These are phyloP conservation scores for Aureobasidium sp. DNA, from an alignment of 2,329 filamentous ascomycete species.

Conservation along the genomic window DNA sequence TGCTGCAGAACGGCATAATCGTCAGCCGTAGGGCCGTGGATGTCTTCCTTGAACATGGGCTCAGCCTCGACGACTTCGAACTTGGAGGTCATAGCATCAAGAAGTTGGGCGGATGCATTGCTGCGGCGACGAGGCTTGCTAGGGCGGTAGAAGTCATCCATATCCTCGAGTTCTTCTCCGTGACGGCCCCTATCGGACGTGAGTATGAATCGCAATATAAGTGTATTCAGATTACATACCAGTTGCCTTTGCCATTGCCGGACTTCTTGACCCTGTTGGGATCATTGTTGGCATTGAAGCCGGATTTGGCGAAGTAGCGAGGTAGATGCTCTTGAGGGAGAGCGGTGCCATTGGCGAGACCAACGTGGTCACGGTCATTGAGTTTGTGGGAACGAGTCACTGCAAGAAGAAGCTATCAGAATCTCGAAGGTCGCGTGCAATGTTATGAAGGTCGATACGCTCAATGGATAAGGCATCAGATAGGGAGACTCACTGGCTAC, in stretches of 20 bases:
- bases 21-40: slow-evolving; percentile 61
- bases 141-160: slow-evolving; percentile 62
- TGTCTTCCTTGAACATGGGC: slow-evolving; percentile 81
- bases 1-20: slow-evolving; percentile 28
- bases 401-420: slow-evolving; percentile 32
- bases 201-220: neutral
- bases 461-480: neutral
- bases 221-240: slow-evolving; percentile 50
- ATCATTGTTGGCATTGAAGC: slow-evolving; percentile 64
- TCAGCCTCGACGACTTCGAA: slow-evolving; percentile 87
- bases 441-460: too few relatives aligned
- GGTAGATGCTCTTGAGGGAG: slow-evolving; percentile 67
- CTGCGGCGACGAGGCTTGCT: slow-evolving; percentile 82
- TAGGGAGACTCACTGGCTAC: neutral
- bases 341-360: slow-evolving; percentile 66
- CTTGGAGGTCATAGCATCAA: slow-evolving; percentile 87
- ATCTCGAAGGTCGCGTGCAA: neutral
- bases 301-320: slow-evolving; percentile 87
- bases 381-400: slow-evolving; percentile 98
- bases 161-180: slow-evolving; percentile 78
- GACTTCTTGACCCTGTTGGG: slow-evolving; percentile 97
- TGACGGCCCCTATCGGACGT: slow-evolving; percentile 61
- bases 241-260: slow-evolving; percentile 86
- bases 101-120: slow-evolving; percentile 72
- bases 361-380: slow-evolving; percentile 86